Evolutionary conservation across 1,284 basidiomycete species (phyloP).

Genomic region (Trametes hirsuta): DNA sequence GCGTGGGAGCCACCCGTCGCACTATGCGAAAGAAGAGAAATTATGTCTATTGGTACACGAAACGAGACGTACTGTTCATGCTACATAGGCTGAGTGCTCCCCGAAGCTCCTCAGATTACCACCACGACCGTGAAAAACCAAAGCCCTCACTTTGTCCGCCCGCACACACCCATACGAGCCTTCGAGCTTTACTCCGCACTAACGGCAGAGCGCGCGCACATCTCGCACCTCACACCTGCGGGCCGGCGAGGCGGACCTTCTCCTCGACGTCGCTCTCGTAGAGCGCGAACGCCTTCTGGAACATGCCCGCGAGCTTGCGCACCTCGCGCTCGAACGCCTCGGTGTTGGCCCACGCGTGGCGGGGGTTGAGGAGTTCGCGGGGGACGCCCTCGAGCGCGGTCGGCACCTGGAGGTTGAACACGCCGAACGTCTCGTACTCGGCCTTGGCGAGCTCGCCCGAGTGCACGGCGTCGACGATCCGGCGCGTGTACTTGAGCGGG

Average conservation of each 20-base stretch:
- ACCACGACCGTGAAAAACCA: too few species aligned
- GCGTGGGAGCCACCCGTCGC: too few species aligned
- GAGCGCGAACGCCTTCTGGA: slow-evolving; percentile 88
- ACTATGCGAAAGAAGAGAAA: background rate
- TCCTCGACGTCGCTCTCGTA: slow-evolving; percentile 85
- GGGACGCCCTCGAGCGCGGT: slow-evolving; percentile 84
- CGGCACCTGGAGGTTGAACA: slow-evolving; percentile 84
- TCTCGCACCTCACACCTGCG: slow-evolving; percentile 37
- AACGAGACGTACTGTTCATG: slow-evolving; percentile 1
- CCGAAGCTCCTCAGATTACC: too few species aligned
- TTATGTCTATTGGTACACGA: slow-evolving; percentile 11
- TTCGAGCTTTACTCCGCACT: background rate
- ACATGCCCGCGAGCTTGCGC: slow-evolving; percentile 88
- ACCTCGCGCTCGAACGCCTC: slow-evolving; percentile 87
- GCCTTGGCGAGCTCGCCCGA: slow-evolving; percentile 88
- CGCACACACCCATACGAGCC: background rate
- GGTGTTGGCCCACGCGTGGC: slow-evolving; percentile 84
- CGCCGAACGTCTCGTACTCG: slow-evolving; percentile 84
- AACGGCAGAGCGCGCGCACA: background rate
- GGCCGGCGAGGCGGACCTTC: slow-evolving; percentile 82
- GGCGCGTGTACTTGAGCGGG: slow-evolving; percentile 94
- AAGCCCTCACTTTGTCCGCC: too few species aligned
- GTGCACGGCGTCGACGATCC: slow-evolving; percentile 97
- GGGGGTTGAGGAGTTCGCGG: slow-evolving; percentile 86
- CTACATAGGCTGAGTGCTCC: background rate